These are phyloP conservation scores for Solanum hybrid DNA, from an alignment of 305 asterid genomes.

Conservation along the genomic window DNA sequence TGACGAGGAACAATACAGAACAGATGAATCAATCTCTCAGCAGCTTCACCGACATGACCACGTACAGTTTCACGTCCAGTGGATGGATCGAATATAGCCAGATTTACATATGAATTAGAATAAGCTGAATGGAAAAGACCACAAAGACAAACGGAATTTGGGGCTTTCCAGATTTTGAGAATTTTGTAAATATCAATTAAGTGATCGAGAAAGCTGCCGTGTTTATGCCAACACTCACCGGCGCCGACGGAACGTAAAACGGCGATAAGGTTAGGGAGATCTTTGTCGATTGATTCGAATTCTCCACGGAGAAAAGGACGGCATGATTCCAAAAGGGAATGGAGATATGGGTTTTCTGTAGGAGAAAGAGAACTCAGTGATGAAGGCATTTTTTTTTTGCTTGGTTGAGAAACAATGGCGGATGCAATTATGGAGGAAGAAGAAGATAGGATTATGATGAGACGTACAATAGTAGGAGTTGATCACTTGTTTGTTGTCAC, in stretches of 20 bases:
- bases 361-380: background rate
- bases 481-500: background rate
- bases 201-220: conserved; percentile 72
- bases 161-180: conserved; percentile 69
- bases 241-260: conserved; percentile 65
- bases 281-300: conserved; percentile 35
- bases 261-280: conserved; percentile 51
- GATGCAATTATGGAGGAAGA: background rate
- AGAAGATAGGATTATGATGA: background rate
- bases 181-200: conserved; percentile 57
- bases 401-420: background rate
- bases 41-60: conserved; percentile 49
- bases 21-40: conserved; percentile 59
- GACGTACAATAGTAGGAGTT: background rate
- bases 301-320: conserved; percentile 77
- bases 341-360: conserved; percentile 6
- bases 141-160: conserved; percentile 61
- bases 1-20: conserved; percentile 79
- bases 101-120: conserved; percentile 75
- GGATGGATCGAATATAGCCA: conserved; percentile 76
- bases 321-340: conserved; percentile 36
- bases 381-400: background rate
- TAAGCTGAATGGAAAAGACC: conserved; percentile 89
- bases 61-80: conserved; percentile 71
- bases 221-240: conserved; percentile 92